Percentiles rank a stretch among this genome's conserved stretches.
phyloP scores from a whole-genome alignment of 139 green algal genomes.

The Pleodorina starrii region DNA sequence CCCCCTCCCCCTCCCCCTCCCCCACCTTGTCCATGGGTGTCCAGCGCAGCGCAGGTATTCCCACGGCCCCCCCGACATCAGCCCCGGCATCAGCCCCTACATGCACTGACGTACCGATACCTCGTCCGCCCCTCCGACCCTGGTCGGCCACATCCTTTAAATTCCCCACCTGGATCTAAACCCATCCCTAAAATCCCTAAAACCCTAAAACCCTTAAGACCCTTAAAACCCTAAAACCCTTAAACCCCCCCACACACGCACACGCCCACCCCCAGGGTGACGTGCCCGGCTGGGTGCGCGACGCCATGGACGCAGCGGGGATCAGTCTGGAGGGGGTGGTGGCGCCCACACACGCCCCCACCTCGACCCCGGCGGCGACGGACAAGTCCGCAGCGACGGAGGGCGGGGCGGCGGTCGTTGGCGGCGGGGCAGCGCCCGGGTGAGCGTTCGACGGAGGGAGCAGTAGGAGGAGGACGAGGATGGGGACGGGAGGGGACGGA shows the following conservation, averaged over 20 bases:
- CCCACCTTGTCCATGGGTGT: too few species aligned
- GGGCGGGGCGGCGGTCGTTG: background rate
- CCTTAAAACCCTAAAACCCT: background rate
- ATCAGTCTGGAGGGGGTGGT: conserved; percentile 67
- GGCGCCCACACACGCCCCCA: background rate
- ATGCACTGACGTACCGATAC: too few species aligned
- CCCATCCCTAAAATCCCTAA: background rate
- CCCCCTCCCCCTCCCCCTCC: too few species aligned
- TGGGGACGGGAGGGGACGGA: too few species aligned
- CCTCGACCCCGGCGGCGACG: background rate
- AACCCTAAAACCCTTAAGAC: background rate
- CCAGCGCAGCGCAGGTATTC: too few species aligned
- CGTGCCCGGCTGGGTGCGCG: conserved; percentile 75
- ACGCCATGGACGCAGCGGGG: conserved; percentile 70
- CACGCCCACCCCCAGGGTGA: conserved; percentile 46
- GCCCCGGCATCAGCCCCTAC: too few species aligned
- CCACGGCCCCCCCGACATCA: too few species aligned
- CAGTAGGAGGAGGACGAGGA: background rate
- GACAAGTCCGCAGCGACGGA: background rate
- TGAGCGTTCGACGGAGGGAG: background rate
- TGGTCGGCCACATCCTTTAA: background rate
- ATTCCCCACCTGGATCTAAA: background rate
- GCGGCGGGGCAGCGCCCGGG: too few species aligned
- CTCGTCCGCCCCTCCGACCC: background rate
- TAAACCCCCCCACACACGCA: background rate